phyloP scores from a whole-genome alignment of 768 basidiomycete genomes.

The Suillus americanus region DNA sequence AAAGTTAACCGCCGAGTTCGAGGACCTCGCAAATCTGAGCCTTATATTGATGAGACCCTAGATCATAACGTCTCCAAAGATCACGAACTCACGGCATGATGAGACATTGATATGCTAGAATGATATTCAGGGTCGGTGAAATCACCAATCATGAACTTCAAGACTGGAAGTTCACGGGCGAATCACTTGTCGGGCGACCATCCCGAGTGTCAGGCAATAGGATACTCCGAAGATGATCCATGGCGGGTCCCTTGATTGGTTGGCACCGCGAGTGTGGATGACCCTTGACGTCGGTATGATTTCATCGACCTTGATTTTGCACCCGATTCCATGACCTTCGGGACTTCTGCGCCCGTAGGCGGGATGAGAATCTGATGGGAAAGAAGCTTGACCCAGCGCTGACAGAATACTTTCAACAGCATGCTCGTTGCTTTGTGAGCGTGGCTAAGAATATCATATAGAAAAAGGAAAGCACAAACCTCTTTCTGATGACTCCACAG shows the following conservation, averaged over 20 bases:
- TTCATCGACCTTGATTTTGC: background rate
- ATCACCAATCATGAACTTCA: background rate
- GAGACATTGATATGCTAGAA: background rate
- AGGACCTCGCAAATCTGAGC: background rate
- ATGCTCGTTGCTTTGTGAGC: background rate
- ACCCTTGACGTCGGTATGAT: background rate
- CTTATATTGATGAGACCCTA: background rate
- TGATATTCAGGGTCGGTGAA: background rate
- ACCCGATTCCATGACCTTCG: background rate
- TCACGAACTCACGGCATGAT: background rate
- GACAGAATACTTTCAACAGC: background rate
- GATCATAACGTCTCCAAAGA: background rate
- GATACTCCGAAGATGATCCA: background rate
- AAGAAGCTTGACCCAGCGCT: background rate
- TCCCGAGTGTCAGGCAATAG: background rate
- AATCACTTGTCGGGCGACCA: background rate
- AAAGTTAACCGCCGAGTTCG: background rate
- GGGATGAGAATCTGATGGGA: background rate
- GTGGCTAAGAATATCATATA: background rate
- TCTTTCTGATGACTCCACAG: background rate
- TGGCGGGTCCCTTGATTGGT: background rate
- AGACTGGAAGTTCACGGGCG: background rate
- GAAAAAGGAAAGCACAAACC: background rate
- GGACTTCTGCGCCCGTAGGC: background rate
- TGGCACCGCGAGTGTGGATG: background rate